A percentile compares a stretch with the other conserved stretches of the same genome.
These are phyloP conservation scores for Heliosperma pusillum DNA, from an alignment of 148 eudicot species.

Conservation along the genomic window DNA sequence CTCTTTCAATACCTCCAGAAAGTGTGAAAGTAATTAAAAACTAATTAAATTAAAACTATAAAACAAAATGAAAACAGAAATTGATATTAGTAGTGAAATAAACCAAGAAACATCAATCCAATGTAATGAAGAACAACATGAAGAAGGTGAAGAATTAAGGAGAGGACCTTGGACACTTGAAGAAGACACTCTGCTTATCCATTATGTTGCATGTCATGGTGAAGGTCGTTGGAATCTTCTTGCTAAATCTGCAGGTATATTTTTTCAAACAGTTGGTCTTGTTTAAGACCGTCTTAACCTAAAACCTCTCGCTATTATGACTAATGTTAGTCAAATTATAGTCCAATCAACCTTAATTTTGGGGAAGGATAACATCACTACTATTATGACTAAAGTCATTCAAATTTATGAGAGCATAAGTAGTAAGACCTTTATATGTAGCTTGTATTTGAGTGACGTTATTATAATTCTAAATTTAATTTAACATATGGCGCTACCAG, in stretches of 20 bases:
- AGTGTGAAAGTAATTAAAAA: background rate
- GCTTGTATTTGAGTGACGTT: too few species aligned
- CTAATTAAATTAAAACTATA: background rate
- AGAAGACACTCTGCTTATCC: conserved; percentile 68
- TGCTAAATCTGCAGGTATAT: conserved; percentile 71
- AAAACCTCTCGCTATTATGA: too few species aligned
- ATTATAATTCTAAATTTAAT: too few species aligned
- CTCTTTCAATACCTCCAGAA: background rate
- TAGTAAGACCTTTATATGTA: too few species aligned
- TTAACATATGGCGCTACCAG: too few species aligned
- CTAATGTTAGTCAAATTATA: too few species aligned
- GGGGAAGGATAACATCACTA: too few species aligned
- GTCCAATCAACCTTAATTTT: too few species aligned
- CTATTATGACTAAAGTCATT: too few species aligned
- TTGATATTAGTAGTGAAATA: background rate
- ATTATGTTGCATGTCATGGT: conserved; percentile 54
- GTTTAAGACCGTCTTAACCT: too few species aligned
- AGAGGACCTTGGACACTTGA: conserved; percentile 97
- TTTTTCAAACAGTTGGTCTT: too few species aligned
- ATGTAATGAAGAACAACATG: conserved; percentile 11
- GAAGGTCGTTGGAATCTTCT: conserved; percentile 83
- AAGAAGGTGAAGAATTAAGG: conserved; percentile 49
- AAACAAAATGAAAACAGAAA: conserved; percentile 27
- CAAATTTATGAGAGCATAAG: too few species aligned
- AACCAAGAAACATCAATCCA: background rate